A percentile compares a stretch with the other conserved stretches of the same genome.
Conservation (phyloP, 1,139 yeast species). For the Nakaseomyces kungkrabaensis region DNA sequence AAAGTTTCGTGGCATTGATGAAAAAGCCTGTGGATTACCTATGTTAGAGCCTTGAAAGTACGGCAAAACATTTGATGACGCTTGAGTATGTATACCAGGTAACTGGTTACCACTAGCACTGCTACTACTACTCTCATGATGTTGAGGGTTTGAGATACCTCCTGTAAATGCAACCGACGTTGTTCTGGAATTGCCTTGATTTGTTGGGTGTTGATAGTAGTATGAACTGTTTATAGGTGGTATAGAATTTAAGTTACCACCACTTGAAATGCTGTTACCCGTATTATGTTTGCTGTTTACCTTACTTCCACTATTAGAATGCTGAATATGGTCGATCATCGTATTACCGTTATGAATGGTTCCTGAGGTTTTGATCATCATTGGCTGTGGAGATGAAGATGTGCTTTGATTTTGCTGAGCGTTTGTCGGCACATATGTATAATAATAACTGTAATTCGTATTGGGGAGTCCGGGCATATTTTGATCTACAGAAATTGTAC, state of each 20-base stretch:
- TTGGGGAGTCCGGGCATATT: neutral
- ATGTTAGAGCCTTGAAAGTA: neutral
- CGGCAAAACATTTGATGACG: neutral
- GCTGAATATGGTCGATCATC: neutral
- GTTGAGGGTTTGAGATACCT: neutral
- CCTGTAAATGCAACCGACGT: neutral
- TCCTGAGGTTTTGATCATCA: neutral
- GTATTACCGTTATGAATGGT: neutral
- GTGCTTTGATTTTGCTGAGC: neutral
- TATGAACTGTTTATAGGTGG: neutral
- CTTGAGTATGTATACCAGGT: neutral
- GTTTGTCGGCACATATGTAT: neutral
- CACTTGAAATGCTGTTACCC: neutral
- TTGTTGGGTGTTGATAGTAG: neutral
- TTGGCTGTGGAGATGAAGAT: constrained; percentile 1
- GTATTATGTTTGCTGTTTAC: neutral
- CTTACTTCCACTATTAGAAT: neutral
- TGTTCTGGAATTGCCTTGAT: neutral
- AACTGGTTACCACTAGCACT: neutral
- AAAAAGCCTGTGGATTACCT: neutral
- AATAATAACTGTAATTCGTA: constrained; percentile 2
- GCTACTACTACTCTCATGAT: neutral
- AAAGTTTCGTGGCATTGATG: neutral
- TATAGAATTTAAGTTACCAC: neutral
- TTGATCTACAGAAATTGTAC: neutral